Evolutionary conservation across 140 eudicot species (phyloP), one percentile per base, ranked within the genome.

Genomic region (Oenanthe javanica): DNA sequence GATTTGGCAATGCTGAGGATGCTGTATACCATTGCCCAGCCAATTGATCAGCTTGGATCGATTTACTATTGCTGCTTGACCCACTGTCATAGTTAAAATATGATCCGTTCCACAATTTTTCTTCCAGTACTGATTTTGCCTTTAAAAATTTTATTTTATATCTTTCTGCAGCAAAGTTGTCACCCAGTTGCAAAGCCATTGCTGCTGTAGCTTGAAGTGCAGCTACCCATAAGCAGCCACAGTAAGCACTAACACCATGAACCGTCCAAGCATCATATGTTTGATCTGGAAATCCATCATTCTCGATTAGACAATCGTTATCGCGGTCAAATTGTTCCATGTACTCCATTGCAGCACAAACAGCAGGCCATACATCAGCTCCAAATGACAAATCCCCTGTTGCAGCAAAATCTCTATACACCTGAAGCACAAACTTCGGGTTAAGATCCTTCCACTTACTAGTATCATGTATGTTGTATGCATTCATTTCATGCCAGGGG

Each of bases 401-500:
- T 70, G 96, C 97, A 46, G 92, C 95, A 78, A 94, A 94, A 72
- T 94, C 99, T 61, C 99, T 81, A 40, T 84, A 94, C 54, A 92
- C 99, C 84, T 88, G 99, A 72, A 95, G 97, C 71, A 95, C 99
- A 64, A 95, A 95, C 80, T 95, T 95, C 2, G 99, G 97, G 84
- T 95, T 95, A 54, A 95, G 84, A 79, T 95, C 99, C 81, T 95
- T 95, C 99, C 99, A 95, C 84, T 89, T 88, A 46, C 97, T 91
- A 12, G 99, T 95, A 79, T 95, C 99, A 52, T 95, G 99, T 78
- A 95, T 95, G 77, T 95, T 95, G 74, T 95, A 95, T 25, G 99
- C 99, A 67, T 95, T 95, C 99, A 95, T 95, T 79, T 95, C 99
- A 76, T 90, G 96, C 99, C 99, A 95, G 42, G 99, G 99, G 72